Evolutionary conservation across 2,329 filamentous ascomycete genomes (phyloP), one percentile per base, ranked within the genome.

Genomic region (Aspergillus caelatus): DNA sequence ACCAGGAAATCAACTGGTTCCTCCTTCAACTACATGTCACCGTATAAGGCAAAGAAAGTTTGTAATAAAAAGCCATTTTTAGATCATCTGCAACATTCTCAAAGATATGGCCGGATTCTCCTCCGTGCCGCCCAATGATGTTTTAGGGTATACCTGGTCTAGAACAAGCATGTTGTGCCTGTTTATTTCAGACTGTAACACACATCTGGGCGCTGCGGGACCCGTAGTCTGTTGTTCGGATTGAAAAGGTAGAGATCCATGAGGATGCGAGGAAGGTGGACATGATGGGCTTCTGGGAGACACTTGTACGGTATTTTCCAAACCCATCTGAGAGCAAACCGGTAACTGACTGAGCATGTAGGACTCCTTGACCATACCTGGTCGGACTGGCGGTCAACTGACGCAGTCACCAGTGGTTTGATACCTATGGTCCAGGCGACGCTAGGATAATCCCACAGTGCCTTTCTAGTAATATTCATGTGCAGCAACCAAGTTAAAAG

Each of bases 361-460:
- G 86, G 86, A 2, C 70, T 86, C 61, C 72, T 85, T 62, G 84
- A 79, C 43, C 82, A 84, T 52, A 81, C 86, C 63, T 88, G 85
- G 85, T 82, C 79, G 3, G 77, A 68, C 4, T 86, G 84, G 84
- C 77, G 84, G 32, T 69, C 65, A 16, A 16, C 32, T 0, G 65
- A 70, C 14, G 65, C 66, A 11, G 65, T 71, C 21, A 46, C 65
- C 10, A 58, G 69, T 19, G 68, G 66, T 1, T 23, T 54, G 19
- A 54, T 34, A 8, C 52, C 30, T 11, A 54, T 54, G 52, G 52
- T 54, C 10, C 19, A 54, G 30, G 52, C 52, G 4, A 54, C 52
- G 10, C n/a, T 54, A 5, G 50, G 28, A 14, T 53, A 53, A 34
- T 14, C 14, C 8, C 16, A 6, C 36, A 41, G 3, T 3, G 19